These are phyloP conservation scores for Trichomonascus vanleenenianus DNA, from an alignment of 805 yeast genomes.

Conservation along the genomic window DNA sequence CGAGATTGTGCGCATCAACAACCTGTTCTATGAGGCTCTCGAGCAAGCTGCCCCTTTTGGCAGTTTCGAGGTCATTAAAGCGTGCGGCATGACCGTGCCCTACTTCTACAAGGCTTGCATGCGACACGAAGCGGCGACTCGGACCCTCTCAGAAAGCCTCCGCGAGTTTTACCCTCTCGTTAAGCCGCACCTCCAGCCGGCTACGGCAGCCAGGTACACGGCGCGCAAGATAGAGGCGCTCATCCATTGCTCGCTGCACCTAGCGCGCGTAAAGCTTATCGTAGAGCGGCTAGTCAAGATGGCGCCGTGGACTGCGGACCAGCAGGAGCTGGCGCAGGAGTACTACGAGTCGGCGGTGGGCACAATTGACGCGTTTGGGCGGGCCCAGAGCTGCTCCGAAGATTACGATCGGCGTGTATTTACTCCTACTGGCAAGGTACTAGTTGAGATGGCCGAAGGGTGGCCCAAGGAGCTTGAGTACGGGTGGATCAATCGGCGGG, in stretches of 20 bases:
- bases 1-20: slow-evolving; percentile 84
- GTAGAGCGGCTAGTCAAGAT: slow-evolving; percentile 47
- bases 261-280: slow-evolving; percentile 63
- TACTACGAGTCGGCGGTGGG: slow-evolving; percentile 48
- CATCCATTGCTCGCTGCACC: slow-evolving; percentile 61
- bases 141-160: slow-evolving; percentile 45
- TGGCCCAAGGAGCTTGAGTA: slow-evolving; percentile 87
- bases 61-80: slow-evolving; percentile 65
- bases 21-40: slow-evolving; percentile 71
- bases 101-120: slow-evolving; percentile 89
- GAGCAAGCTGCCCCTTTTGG: slow-evolving; percentile 62
- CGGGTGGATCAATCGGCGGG: slow-evolving; percentile 83
- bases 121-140: slow-evolving; percentile 89
- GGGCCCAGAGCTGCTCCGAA: slow-evolving; percentile 28
- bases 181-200: slow-evolving; percentile 22
- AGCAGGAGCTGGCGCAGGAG: slow-evolving; percentile 27
- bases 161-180: slow-evolving; percentile 36
- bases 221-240: slow-evolving; percentile 51
- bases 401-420: slow-evolving; percentile 61
- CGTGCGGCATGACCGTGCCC: slow-evolving; percentile 76
- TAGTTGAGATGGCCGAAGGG: slow-evolving; percentile 72
- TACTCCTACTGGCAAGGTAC: slow-evolving; percentile 84
- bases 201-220: slow-evolving; percentile 29
- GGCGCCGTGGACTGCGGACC: slow-evolving; percentile 37
- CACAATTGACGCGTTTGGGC: slow-evolving; percentile 78